Conservation (phyloP, 2,329 filamentous ascomycete species). For the Aspergillus sp. region DNA sequence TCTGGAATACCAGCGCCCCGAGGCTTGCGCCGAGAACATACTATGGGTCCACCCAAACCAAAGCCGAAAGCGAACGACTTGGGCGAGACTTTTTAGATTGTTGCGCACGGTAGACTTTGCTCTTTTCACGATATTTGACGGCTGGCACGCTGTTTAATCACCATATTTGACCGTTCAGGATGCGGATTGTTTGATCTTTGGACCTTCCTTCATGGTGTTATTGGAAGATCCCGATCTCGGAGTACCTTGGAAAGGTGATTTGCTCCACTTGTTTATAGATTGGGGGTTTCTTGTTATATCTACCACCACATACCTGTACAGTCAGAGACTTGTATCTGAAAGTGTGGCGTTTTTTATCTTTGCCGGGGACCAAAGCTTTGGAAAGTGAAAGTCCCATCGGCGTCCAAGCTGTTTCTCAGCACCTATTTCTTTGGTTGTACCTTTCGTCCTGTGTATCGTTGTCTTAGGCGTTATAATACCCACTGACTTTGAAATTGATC, state of each 20-base stretch:
- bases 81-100: slow-evolving; percentile 56
- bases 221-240: slow-evolving; percentile 8
- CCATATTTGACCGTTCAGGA: slow-evolving; percentile 14
- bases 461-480: slow-evolving; percentile 37
- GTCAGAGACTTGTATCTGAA: slow-evolving; percentile 12
- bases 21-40: slow-evolving; percentile 39
- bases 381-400: slow-evolving; percentile 14
- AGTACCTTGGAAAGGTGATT: slow-evolving; percentile 12
- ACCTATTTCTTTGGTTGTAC: slow-evolving; percentile 20
- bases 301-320: slow-evolving; percentile 5
- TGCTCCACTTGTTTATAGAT: slow-evolving; percentile 18
- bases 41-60: slow-evolving; percentile 50
- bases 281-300: slow-evolving; percentile 10
- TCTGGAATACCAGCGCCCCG: slow-evolving; percentile 41
- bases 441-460: slow-evolving; percentile 24
- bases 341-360: slow-evolving; percentile 15
- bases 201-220: slow-evolving; percentile 10
- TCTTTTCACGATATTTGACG: slow-evolving; percentile 21
- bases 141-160: slow-evolving; percentile 19
- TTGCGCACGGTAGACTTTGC: neutral
- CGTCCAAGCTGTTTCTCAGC: slow-evolving; percentile 43
- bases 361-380: slow-evolving; percentile 11
- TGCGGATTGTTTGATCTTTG: slow-evolving; percentile 11
- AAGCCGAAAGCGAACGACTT: slow-evolving; percentile 54
- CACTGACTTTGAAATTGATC: slow-evolving; percentile 23